phyloP scores from a whole-genome alignment of 2,329 filamentous ascomycete genomes.

The Neoarthrinium moseri region DNA sequence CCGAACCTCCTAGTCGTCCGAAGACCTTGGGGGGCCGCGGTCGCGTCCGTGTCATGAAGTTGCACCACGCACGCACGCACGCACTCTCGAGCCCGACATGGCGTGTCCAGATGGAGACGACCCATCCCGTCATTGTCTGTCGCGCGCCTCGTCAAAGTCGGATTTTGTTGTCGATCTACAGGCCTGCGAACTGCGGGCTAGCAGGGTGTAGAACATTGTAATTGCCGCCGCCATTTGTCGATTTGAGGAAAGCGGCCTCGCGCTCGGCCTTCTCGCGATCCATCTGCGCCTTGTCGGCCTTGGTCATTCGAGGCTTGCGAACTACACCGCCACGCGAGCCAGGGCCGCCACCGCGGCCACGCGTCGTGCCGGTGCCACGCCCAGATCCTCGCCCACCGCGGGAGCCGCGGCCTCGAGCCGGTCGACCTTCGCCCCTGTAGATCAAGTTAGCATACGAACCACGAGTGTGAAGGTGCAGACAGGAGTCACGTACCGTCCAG shows the following conservation, averaged over 20 bases:
- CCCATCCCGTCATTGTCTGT: too few relatives aligned
- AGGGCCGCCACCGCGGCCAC: slow-evolving; percentile 51
- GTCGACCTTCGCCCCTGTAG: slow-evolving; percentile 67
- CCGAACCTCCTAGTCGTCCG: too few relatives aligned
- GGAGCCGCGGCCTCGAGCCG: slow-evolving; percentile 63
- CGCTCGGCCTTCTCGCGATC: slow-evolving; percentile 79
- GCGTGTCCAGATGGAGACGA: too few relatives aligned
- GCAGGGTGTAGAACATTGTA: slow-evolving; percentile 30
- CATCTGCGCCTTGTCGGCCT: slow-evolving; percentile 78
- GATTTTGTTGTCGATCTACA: slow-evolving; percentile 22
- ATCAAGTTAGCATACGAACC: slow-evolving; percentile 30
- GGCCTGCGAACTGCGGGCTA: slow-evolving; percentile 30
- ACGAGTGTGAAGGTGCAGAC: background rate
- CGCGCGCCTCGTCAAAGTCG: too few relatives aligned
- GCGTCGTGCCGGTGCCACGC: slow-evolving; percentile 62
- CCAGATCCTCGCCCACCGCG: slow-evolving; percentile 47
- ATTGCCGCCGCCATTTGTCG: slow-evolving; percentile 19
- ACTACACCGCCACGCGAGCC: slow-evolving; percentile 75
- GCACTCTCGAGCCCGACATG: too few relatives aligned
- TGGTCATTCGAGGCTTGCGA: slow-evolving; percentile 82
- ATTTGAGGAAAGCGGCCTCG: slow-evolving; percentile 43
- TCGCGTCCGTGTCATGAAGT: too few relatives aligned
- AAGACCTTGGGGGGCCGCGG: too few relatives aligned
- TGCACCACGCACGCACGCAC: too few relatives aligned
- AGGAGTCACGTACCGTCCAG: slow-evolving; percentile 43